Conservation (phyloP, 352 stramenopile genomes). For the Phytophthora pisi region DNA sequence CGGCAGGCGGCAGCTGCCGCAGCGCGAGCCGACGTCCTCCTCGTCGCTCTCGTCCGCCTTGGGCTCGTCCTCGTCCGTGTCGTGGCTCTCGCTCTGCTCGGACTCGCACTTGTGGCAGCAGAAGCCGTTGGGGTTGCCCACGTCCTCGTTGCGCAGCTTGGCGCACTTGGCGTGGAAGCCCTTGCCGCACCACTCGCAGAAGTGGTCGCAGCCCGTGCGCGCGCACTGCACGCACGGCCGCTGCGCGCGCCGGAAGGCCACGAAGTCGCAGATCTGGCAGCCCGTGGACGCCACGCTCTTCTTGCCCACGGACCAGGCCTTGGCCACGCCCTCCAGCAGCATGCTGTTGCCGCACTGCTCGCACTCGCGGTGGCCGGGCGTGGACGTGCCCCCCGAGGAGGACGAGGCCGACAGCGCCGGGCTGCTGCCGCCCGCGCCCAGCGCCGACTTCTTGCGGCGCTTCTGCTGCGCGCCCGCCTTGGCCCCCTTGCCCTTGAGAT, state of each 20-base stretch:
- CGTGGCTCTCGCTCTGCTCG: slow-evolving; percentile 61
- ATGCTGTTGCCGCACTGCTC: slow-evolving; percentile 53
- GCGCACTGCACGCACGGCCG: slow-evolving; percentile 72
- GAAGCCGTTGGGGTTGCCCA: slow-evolving; percentile 62
- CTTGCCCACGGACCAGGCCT: slow-evolving; percentile 45
- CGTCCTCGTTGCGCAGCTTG: slow-evolving; percentile 51
- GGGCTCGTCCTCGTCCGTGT: slow-evolving; percentile 54
- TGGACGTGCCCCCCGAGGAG: slow-evolving; percentile 36
- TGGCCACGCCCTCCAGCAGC: slow-evolving; percentile 49
- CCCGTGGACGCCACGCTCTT: slow-evolving; percentile 55
- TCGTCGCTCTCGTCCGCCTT: slow-evolving; percentile 41
- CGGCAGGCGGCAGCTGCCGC: slow-evolving; percentile 63
- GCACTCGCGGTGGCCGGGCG: slow-evolving; percentile 58
- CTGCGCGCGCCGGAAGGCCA: slow-evolving; percentile 69
- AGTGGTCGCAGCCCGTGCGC: slow-evolving; percentile 69
- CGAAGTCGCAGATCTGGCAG: slow-evolving; percentile 87
- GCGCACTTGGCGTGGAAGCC: slow-evolving; percentile 83
- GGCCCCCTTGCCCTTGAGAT: slow-evolving; percentile 36
- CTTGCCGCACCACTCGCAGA: slow-evolving; percentile 87
- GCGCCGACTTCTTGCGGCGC: slow-evolving; percentile 38
- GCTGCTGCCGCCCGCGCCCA: slow-evolving; percentile 26
- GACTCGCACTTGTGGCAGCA: slow-evolving; percentile 77
- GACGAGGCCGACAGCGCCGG: slow-evolving; percentile 34
- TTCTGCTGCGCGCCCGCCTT: slow-evolving; percentile 36
- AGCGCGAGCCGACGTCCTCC: slow-evolving; percentile 68